A percentile compares a stretch with the other conserved stretches of the same genome.
phyloP scores from a whole-genome alignment of 495 filamentous ascomycete genomes.

The Aspergillus asperescens region DNA sequence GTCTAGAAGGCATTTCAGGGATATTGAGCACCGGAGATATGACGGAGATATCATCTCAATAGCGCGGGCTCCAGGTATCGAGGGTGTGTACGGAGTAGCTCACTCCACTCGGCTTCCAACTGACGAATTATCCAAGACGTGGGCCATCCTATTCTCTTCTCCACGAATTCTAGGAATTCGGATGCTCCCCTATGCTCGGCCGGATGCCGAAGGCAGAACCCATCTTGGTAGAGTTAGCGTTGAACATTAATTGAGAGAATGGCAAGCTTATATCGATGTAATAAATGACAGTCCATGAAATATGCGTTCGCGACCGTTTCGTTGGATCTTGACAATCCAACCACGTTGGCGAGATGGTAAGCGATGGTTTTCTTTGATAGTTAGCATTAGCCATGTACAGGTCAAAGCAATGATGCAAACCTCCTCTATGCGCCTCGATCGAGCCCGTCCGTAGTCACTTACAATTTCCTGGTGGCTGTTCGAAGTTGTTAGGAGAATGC shows the following conservation, averaged over 20 bases:
- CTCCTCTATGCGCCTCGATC: constrained; percentile 27
- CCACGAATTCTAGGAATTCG: constrained; percentile 26
- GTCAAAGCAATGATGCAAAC: constrained; percentile 13
- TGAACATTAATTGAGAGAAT: not conserved
- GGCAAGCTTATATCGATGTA: constrained; percentile 33
- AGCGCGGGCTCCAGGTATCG: constrained; percentile 8
- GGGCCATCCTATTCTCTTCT: constrained; percentile 32
- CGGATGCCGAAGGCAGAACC: constrained; percentile 30
- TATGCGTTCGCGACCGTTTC: constrained; percentile 38
- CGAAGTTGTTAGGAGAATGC: constrained; percentile 31
- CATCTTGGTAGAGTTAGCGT: constrained; percentile 18
- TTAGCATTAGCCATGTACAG: not conserved
- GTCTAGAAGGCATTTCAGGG: not conserved
- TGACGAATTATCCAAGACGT: constrained; percentile 31
- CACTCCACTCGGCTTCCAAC: constrained; percentile 29
- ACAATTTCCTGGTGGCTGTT: constrained; percentile 20
- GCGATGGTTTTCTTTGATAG: constrained; percentile 24
- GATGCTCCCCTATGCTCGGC: constrained; percentile 31
- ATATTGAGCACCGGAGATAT: not conserved
- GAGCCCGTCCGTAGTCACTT: constrained; percentile 29
- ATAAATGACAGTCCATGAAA: constrained; percentile 36
- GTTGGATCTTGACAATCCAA: constrained; percentile 35
- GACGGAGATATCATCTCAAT: not conserved
- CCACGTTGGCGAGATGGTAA: constrained; percentile 27
- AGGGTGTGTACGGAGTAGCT: constrained; percentile 23